Evolutionary conservation across 768 basidiomycete species (phyloP).

Genomic region (Rubroboletus satanas): DNA sequence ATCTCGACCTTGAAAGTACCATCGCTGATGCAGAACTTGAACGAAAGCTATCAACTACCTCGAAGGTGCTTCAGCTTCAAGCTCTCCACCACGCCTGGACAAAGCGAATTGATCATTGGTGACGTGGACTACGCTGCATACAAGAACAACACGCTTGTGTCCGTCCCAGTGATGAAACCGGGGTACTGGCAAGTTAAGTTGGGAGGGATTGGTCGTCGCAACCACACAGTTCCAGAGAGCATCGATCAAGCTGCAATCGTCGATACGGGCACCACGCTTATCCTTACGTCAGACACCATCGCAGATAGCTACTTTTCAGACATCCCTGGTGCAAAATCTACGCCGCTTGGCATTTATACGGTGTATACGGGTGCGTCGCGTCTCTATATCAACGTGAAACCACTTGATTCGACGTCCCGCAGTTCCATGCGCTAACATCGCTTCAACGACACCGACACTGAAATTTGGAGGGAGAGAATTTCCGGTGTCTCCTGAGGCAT

Average conservation of each 20-base stretch:
- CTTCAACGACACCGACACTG: slow-evolving; percentile 23
- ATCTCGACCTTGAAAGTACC: slow-evolving; percentile 32
- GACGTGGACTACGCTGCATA: slow-evolving; percentile 46
- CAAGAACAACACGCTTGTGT: slow-evolving; percentile 42
- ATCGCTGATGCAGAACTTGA: slow-evolving; percentile 42
- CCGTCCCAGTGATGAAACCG: slow-evolving; percentile 21
- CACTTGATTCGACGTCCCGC: background rate
- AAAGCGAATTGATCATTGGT: slow-evolving; percentile 19
- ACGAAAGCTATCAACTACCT: slow-evolving; percentile 24
- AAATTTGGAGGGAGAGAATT: slow-evolving; percentile 36
- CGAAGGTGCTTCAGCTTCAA: slow-evolving; percentile 42
- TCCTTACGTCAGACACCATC: slow-evolving; percentile 12
- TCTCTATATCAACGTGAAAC: background rate
- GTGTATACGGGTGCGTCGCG: slow-evolving; percentile 31
- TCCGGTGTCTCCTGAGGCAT: slow-evolving; percentile 27
- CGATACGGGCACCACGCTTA: slow-evolving; percentile 31
- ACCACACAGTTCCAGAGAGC: background rate
- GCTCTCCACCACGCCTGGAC: slow-evolving; percentile 28
- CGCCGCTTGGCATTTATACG: slow-evolving; percentile 28
- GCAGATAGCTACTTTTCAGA: slow-evolving; percentile 24
- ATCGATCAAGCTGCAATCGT: slow-evolving; percentile 23
- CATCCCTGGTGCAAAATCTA: slow-evolving; percentile 21
- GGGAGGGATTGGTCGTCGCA: slow-evolving; percentile 11
- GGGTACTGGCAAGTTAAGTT: slow-evolving; percentile 37
- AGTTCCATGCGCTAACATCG: slow-evolving; percentile 19